A percentile compares a stretch with the other conserved stretches of the same genome.
These are phyloP conservation scores for Trichoderma polysporum DNA, from an alignment of 2,329 filamentous ascomycete species.

Conservation along the genomic window DNA sequence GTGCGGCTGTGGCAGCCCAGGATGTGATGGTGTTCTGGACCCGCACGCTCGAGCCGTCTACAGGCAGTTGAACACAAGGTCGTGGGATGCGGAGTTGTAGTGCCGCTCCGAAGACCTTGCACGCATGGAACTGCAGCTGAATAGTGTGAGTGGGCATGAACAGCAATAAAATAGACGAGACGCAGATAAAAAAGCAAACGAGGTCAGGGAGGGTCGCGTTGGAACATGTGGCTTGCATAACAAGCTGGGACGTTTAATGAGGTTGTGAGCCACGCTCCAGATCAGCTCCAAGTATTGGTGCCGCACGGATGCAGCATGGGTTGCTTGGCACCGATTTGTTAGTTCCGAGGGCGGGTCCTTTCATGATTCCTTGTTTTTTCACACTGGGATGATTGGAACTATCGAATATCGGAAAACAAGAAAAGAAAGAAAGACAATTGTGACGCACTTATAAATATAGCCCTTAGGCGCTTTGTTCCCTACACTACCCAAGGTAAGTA, in stretches of 20 bases:
- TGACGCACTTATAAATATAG: neutral
- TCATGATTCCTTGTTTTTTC: neutral
- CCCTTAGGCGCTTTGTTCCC: neutral
- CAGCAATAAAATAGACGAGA: neutral
- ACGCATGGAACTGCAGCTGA: neutral
- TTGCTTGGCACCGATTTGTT: neutral
- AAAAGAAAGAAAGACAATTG: neutral
- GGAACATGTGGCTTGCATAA: conserved; percentile 20
- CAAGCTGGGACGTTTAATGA: conserved; percentile 18
- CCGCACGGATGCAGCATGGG: neutral
- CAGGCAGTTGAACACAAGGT: neutral
- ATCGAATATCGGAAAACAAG: conserved; percentile 5
- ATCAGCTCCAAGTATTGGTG: conserved; percentile 16
- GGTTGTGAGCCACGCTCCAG: neutral
- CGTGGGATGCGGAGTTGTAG: conserved; percentile 11
- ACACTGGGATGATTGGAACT: neutral
- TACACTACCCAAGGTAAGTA: neutral
- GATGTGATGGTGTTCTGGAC: conserved; percentile 5
- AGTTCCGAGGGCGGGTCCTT: neutral
- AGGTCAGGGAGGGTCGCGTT: conserved; percentile 11
- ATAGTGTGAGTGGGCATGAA: conserved; percentile 9
- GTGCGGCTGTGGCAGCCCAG: conserved; percentile 13
- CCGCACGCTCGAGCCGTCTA: neutral
- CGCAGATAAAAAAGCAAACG: neutral
- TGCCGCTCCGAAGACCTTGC: conserved; percentile 13